These are phyloP conservation scores for Chionographis japonica DNA, from an alignment of 106 monocot genomes.

Conservation along the genomic window DNA sequence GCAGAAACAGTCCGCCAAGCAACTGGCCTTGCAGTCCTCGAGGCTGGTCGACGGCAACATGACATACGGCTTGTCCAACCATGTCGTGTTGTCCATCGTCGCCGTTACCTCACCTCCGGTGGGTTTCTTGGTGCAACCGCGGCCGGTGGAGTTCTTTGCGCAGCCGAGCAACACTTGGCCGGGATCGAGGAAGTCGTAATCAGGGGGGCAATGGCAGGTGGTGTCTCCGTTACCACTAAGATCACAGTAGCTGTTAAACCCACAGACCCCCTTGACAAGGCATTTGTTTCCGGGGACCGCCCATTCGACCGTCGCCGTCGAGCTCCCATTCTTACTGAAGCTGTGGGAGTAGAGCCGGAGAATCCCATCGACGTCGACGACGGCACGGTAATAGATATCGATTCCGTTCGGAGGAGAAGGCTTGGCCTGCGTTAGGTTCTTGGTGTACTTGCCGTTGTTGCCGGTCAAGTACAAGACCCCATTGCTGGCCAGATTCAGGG, in stretches of 20 bases:
- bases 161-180: background rate
- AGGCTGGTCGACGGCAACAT: no score
- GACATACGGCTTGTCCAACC: no score
- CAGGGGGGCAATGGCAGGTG: background rate
- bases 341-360: slow-evolving; percentile 16
- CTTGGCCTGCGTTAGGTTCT: background rate
- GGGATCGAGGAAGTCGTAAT: background rate
- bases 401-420: no score
- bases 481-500: background rate
- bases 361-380: slow-evolving; percentile 8
- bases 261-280: slow-evolving; percentile 15
- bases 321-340: background rate
- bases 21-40: background rate
- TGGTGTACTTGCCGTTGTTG: background rate
- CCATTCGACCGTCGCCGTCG: slow-evolving; percentile 3
- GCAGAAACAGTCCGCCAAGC: background rate
- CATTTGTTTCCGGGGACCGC: background rate
- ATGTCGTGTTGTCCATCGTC: no score
- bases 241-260: slow-evolving; percentile 16
- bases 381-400: slow-evolving; percentile 6
- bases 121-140: no score
- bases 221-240: background rate
- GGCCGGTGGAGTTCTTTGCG: no score
- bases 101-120: no score
- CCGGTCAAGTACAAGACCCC: slow-evolving; percentile 8